phyloP scores from a whole-genome alignment of 225 moss, liverwort and hornwort genomes.

The Climacium dendroides region DNA sequence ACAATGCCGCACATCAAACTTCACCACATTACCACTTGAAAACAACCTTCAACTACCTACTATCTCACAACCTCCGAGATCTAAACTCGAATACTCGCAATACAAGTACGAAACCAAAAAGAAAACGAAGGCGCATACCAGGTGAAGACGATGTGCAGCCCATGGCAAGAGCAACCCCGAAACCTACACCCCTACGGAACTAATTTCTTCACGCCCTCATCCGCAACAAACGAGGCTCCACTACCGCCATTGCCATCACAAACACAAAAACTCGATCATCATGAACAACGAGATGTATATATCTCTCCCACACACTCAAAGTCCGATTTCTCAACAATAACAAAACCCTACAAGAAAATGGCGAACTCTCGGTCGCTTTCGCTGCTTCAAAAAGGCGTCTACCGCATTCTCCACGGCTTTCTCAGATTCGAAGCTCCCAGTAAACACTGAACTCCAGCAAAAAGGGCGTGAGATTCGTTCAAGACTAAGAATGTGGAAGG shows the following conservation, averaged over 20 bases:
- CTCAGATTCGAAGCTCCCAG: background rate
- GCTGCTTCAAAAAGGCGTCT: background rate
- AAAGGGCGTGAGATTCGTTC: too few relatives aligned
- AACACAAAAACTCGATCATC: background rate
- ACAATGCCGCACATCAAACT: background rate
- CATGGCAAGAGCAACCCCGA: background rate
- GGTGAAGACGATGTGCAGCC: conserved; percentile 15
- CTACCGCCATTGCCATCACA: background rate
- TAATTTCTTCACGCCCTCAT: background rate
- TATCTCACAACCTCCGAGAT: background rate
- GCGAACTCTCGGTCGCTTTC: background rate
- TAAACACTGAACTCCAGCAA: background rate
- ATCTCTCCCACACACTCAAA: background rate
- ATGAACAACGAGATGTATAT: background rate
- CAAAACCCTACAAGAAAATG: background rate
- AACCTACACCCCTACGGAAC: background rate
- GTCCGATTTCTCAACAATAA: background rate
- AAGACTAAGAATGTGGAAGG: too few relatives aligned
- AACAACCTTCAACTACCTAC: background rate
- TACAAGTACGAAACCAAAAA: background rate
- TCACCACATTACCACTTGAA: background rate
- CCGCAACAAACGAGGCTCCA: background rate
- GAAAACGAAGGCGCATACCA: background rate
- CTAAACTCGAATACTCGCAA: background rate
- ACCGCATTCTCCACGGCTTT: background rate